Evolutionary conservation across 2,329 filamentous ascomycete species (phyloP).

Genomic region (Metarhizium sp.): DNA sequence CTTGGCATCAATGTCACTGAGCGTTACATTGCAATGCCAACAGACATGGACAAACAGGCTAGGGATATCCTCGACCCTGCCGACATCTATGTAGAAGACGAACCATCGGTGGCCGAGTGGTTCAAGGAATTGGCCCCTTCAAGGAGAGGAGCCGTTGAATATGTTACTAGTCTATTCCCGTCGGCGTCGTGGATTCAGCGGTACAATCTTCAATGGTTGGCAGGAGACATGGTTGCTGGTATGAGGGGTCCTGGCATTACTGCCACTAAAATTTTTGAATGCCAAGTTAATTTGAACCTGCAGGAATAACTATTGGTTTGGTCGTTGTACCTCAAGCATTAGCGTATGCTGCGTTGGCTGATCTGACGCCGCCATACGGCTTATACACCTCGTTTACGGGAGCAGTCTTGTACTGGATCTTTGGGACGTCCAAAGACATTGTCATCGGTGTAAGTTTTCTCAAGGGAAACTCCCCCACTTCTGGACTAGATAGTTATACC

Average conservation of each 20-base stretch:
- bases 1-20: conserved; percentile 23
- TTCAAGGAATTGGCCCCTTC: conserved; percentile 45
- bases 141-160: conserved; percentile 33
- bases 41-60: conserved; percentile 16
- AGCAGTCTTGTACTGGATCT: conserved; percentile 72
- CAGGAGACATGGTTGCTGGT: conserved; percentile 66
- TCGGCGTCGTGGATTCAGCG: conserved; percentile 59
- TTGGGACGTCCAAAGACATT: conserved; percentile 78
- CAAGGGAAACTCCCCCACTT: neutral
- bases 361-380: conserved; percentile 59
- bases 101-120: conserved; percentile 58
- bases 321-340: conserved; percentile 74
- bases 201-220: conserved; percentile 65
- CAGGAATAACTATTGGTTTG: conserved; percentile 42
- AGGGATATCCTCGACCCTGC: conserved; percentile 15
- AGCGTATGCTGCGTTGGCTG: conserved; percentile 67
- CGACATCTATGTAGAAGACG: conserved; percentile 46
- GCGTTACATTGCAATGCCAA: conserved; percentile 16
- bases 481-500: neutral
- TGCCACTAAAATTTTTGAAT: neutral
- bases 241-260: conserved; percentile 12
- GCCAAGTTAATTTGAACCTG: neutral
- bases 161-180: conserved; percentile 49
- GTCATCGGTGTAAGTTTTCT: conserved; percentile 53
- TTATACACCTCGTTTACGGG: conserved; percentile 79